Evolutionary conservation across 768 basidiomycete genomes (phyloP).

Genomic region (Mycena filopes): DNA sequence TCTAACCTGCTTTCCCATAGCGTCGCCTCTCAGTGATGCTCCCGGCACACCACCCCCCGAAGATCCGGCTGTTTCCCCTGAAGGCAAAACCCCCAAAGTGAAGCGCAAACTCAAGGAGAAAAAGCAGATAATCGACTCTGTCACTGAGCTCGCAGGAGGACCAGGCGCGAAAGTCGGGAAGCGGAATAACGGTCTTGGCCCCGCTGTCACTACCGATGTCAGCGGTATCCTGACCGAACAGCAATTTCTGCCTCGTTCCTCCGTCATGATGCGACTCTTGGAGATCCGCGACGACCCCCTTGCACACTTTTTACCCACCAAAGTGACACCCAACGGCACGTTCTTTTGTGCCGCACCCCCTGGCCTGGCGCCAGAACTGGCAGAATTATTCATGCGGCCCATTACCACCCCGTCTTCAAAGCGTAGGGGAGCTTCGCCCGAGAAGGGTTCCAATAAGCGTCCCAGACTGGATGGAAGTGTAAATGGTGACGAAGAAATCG

Average conservation of each 20-base stretch:
- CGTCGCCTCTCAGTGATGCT: slow-evolving; percentile 79
- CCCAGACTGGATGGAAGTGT: slow-evolving; percentile 62
- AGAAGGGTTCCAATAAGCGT: slow-evolving; percentile 68
- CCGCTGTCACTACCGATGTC: slow-evolving; percentile 65
- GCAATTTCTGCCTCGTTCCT: slow-evolving; percentile 86
- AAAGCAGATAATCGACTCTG: slow-evolving; percentile 91
- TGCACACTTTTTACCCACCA: slow-evolving; percentile 86
- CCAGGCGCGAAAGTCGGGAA: slow-evolving; percentile 65
- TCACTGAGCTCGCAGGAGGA: slow-evolving; percentile 83
- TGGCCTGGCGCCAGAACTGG: slow-evolving; percentile 83
- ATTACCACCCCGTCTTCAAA: slow-evolving; percentile 62
- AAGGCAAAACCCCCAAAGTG: slow-evolving; percentile 51
- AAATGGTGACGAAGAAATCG: slow-evolving; percentile 73
- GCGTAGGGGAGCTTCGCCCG: slow-evolving; percentile 69
- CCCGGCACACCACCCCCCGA: slow-evolving; percentile 84
- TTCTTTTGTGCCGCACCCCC: slow-evolving; percentile 89
- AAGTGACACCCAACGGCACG: slow-evolving; percentile 73
- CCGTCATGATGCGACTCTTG: slow-evolving; percentile 85
- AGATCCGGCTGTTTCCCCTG: slow-evolving; percentile 58
- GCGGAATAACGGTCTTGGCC: slow-evolving; percentile 61
- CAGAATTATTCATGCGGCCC: slow-evolving; percentile 87
- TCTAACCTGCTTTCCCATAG: slow-evolving; percentile 47
- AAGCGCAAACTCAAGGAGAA: slow-evolving; percentile 74
- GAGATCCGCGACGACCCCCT: slow-evolving; percentile 89
- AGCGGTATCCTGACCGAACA: slow-evolving; percentile 83